A percentile compares a stretch with the other conserved stretches of the same genome.
Evolutionary conservation across 2,329 filamentous ascomycete species (phyloP).

Genomic region (Acrocalymma vagum): DNA sequence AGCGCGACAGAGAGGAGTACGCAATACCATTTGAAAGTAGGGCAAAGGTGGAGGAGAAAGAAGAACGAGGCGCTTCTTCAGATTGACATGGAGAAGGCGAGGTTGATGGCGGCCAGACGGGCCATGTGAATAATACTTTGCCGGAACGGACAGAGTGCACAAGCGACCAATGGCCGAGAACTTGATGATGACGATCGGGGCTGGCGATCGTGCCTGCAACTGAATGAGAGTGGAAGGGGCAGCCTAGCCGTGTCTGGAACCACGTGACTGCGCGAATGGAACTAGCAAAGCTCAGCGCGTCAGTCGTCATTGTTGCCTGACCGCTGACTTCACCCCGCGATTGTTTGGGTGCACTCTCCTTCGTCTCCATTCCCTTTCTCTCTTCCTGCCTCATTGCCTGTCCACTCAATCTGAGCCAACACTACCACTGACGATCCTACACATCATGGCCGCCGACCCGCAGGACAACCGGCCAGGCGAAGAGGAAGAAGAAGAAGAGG

Average conservation of each 20-base stretch:
- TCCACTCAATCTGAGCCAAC: not conserved
- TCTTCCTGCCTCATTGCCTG: not conserved
- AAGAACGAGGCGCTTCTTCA: slow-evolving; percentile 6
- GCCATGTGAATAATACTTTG: slow-evolving; percentile 29
- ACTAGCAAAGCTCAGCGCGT: slow-evolving; percentile 33
- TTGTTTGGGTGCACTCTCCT: slow-evolving; percentile 11
- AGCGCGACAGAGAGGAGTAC: slow-evolving; percentile 41
- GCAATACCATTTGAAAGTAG: slow-evolving; percentile 50
- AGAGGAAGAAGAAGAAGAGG: slow-evolving; percentile 74
- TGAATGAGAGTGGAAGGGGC: not conserved
- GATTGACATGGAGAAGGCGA: slow-evolving; percentile 11
- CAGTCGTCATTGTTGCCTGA: slow-evolving; percentile 30
- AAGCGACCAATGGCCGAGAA: slow-evolving; percentile 34
- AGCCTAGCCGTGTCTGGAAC: slow-evolving; percentile 1
- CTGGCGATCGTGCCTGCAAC: slow-evolving; percentile 20
- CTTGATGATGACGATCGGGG: slow-evolving; percentile 34
- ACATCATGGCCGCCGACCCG: slow-evolving; percentile 40
- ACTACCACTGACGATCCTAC: not conserved
- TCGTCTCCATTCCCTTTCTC: not conserved
- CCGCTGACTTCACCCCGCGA: slow-evolving; percentile 2
- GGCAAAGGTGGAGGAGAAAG: slow-evolving; percentile 45
- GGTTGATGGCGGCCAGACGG: slow-evolving; percentile 27
- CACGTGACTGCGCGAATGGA: slow-evolving; percentile 5
- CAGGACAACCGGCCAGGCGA: slow-evolving; percentile 45
- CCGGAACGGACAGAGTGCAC: slow-evolving; percentile 24